Conservation (phyloP, 768 basidiomycete genomes). For the Mycena capillaripes region DNA sequence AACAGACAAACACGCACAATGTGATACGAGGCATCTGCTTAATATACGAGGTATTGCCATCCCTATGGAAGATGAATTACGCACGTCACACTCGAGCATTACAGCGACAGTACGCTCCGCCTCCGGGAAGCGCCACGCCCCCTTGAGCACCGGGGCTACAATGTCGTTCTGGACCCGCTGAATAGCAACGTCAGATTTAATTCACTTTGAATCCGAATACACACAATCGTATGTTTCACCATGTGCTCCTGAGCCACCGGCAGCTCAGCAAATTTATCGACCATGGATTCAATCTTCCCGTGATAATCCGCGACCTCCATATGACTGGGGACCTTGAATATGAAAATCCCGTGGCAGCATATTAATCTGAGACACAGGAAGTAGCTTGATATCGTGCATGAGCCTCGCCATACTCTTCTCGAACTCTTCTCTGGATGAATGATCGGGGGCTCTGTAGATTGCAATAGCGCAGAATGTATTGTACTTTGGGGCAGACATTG, state of each 20-base stretch:
- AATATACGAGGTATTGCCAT: too few relatives aligned
- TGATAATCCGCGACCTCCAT: conserved; percentile 9
- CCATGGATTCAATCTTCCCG: conserved; percentile 1
- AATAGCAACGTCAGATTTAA: background rate
- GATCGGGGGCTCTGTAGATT: conserved; percentile 13
- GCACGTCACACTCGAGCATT: conserved; percentile 25
- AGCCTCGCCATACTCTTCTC: conserved; percentile 9
- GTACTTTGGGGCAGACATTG: background rate
- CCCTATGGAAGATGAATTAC: background rate
- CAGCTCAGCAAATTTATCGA: conserved; percentile 4
- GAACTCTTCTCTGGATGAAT: conserved; percentile 4
- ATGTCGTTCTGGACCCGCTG: conserved; percentile 24
- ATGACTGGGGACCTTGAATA: conserved; percentile 22
- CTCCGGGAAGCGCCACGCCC: conserved; percentile 9
- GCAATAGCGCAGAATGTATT: conserved; percentile 15
- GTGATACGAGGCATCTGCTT: too few relatives aligned
- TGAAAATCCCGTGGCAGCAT: conserved; percentile 9
- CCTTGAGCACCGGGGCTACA: background rate
- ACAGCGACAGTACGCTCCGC: conserved; percentile 13
- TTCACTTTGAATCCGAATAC: background rate
- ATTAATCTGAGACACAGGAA: conserved; percentile 8
- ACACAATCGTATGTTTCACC: conserved; percentile 17
- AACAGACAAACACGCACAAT: too few relatives aligned
- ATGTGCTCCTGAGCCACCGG: conserved; percentile 15
- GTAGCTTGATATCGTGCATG: background rate